Conservation (phyloP, 2,329 filamentous ascomycete species). For the Beauveria sp. region DNA sequence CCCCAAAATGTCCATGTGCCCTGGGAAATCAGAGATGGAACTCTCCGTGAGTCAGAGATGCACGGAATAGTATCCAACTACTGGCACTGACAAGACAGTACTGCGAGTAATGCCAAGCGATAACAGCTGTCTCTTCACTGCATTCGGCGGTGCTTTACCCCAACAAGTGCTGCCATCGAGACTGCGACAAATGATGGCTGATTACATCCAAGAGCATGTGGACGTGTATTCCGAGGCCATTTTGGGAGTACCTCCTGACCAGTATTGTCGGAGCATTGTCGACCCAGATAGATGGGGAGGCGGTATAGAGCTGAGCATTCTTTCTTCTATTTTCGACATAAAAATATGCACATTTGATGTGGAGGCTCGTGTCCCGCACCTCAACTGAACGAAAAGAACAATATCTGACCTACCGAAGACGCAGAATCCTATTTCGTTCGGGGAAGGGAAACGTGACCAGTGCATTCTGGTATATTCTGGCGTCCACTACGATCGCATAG, state of each 20-base stretch:
- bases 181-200: constrained; percentile 69
- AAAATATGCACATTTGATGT: constrained; percentile 85
- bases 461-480: constrained; percentile 85
- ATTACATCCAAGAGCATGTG: constrained; percentile 66
- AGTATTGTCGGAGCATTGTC: constrained; percentile 78
- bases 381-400: neutral
- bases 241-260: constrained; percentile 62
- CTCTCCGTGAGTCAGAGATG: constrained; percentile 33
- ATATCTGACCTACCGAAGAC: constrained; percentile 17
- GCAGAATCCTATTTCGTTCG: constrained; percentile 52
- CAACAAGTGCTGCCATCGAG: constrained; percentile 40
- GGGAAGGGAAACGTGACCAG: constrained; percentile 60
- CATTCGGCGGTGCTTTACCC: constrained; percentile 74
- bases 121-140: constrained; percentile 90
- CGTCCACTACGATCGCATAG: constrained; percentile 89
- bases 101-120: constrained; percentile 95
- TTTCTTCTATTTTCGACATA: constrained; percentile 76
- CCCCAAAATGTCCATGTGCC: constrained; percentile 31
- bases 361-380: constrained; percentile 29
- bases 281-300: constrained; percentile 82
- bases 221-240: constrained; percentile 69
- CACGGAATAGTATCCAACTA: neutral
- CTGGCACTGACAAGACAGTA: constrained; percentile 37
- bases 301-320: constrained; percentile 78
- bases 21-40: constrained; percentile 44